Base-by-base conservation (phyloP, 139 green algal species). In the Chlorella ohadii region DNA sequence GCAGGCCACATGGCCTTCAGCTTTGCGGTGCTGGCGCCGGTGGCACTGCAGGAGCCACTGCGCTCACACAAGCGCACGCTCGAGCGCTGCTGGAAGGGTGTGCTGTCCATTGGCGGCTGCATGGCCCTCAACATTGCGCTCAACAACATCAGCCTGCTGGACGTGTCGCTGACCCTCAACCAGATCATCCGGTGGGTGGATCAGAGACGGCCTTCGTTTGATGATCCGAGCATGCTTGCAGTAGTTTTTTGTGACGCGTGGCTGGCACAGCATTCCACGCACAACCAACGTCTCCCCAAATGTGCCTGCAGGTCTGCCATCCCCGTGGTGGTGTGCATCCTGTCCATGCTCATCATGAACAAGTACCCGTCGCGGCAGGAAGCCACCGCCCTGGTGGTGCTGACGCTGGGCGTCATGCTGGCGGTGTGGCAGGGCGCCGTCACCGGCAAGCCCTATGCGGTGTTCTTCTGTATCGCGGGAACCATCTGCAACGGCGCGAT, bases 51-150 rank as follows among this genome's bases (percentile, higher is more conserved):
- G 27, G 68, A 68, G 34, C 39, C 68, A 67, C 89, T 44, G 20
- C n/a, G 79, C 36, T n/a, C 66, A 9, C 91, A 93, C 75, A 33
- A 55, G 16, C 61, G 36, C 16, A 91, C 88, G 27, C 34, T 94
- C 20, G 16, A 61, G 51, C 82, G 82, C 63, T 51, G 88, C 51
- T 93, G 90, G 90, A 81, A 77, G n/a, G 91, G 88, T 17, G 25
- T 94, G n/a, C 44, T 87, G 1, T 82, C 57, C 76, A 93, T 94
- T 55, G 91, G 91, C 9, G 19, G 76, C 0, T 92, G 89, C 74
- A 91, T 94, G 88, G 85, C 87, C 2, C 36, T 85, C 38, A 94
- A 94, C 81, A 91, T 94, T 12, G 82, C 83, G 20, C 79, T 93
- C 28, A 94, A 94, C 82, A 94, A 94, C 85, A n/a, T 91, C 23